These are phyloP conservation scores for Mayamaea pseudoterrestris DNA, from an alignment of 108 stramenopile species.

Conservation along the genomic window DNA sequence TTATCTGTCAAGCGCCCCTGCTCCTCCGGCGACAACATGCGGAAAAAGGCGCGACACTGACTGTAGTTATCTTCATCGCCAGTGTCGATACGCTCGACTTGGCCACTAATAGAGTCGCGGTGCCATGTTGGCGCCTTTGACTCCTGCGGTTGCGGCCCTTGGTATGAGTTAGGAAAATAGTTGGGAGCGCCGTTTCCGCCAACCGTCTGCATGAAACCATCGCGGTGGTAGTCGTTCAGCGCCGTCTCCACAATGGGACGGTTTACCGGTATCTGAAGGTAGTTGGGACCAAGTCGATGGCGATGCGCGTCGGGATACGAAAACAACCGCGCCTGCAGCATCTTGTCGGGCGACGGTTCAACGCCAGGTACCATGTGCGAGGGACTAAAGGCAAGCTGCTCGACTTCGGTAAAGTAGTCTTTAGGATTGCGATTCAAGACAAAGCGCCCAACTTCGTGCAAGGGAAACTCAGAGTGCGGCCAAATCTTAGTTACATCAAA, in stretches of 20 bases:
- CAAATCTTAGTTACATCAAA: conserved; percentile 70
- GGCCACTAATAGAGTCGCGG: conserved; percentile 13
- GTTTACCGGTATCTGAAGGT: conserved; percentile 49
- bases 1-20: conserved; percentile 39
- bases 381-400: conserved; percentile 60
- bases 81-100: conserved; percentile 36
- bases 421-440: conserved; percentile 55
- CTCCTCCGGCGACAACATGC: conserved; percentile 23
- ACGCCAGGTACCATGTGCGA: conserved; percentile 59
- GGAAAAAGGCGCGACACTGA: conserved; percentile 31
- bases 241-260: conserved; percentile 6
- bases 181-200: conserved; percentile 34
- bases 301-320: conserved; percentile 59
- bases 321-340: conserved; percentile 50
- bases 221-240: conserved; percentile 32
- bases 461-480: conserved; percentile 51
- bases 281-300: conserved; percentile 62
- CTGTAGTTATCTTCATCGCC: conserved; percentile 49
- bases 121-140: not conserved
- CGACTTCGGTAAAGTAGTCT: conserved; percentile 64
- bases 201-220: conserved; percentile 41
- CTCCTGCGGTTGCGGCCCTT: conserved; percentile 15
- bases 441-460: conserved; percentile 43
- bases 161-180: conserved; percentile 56
- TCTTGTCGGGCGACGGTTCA: conserved; percentile 67